These are phyloP conservation scores for Solidago caesia DNA, from an alignment of 129 eudicot genomes.

Conservation along the genomic window DNA sequence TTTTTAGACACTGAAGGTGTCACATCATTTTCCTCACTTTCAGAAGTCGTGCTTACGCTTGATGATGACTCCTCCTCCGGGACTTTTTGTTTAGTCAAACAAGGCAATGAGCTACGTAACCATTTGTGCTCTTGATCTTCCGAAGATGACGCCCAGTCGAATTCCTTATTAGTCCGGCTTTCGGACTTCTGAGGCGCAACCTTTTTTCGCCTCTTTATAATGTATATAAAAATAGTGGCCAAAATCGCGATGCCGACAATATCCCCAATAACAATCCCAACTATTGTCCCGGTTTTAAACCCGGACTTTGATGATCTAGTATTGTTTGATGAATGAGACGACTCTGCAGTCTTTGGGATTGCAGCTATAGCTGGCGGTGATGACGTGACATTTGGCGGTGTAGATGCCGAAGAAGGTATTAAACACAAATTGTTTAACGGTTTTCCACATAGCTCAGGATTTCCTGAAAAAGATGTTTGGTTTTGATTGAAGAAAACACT, in stretches of 20 bases:
- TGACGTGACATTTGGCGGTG: slow-evolving; percentile 44
- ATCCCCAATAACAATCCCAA: slow-evolving; percentile 73
- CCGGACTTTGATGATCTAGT: slow-evolving; percentile 37
- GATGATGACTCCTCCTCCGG: slow-evolving; percentile 38
- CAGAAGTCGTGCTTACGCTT: slow-evolving; percentile 36
- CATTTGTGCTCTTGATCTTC: slow-evolving; percentile 53
- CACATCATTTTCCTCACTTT: slow-evolving; percentile 36
- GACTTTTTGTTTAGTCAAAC: slow-evolving; percentile 44
- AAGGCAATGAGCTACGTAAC: slow-evolving; percentile 57
- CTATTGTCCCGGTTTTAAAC: slow-evolving; percentile 47
- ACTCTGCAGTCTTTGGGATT: slow-evolving; percentile 59
- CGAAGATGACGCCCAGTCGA: slow-evolving; percentile 60
- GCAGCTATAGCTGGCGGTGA: slow-evolving; percentile 98
- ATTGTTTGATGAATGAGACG: slow-evolving; percentile 35
- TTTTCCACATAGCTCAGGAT: slow-evolving; percentile 64
- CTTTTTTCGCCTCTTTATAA: slow-evolving; percentile 40
- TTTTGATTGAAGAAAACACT: slow-evolving; percentile 52
- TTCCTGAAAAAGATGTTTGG: slow-evolving; percentile 55
- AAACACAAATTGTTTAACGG: slow-evolving; percentile 56
- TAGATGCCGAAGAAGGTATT: slow-evolving; percentile 52
- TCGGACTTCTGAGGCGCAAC: slow-evolving; percentile 29
- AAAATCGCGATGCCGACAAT: slow-evolving; percentile 56
- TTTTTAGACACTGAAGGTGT: background rate
- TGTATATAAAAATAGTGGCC: slow-evolving; percentile 41
- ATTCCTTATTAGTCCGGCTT: slow-evolving; percentile 39